Conservation (phyloP, 2,329 filamentous ascomycete species). For the Volutella citrinella region DNA sequence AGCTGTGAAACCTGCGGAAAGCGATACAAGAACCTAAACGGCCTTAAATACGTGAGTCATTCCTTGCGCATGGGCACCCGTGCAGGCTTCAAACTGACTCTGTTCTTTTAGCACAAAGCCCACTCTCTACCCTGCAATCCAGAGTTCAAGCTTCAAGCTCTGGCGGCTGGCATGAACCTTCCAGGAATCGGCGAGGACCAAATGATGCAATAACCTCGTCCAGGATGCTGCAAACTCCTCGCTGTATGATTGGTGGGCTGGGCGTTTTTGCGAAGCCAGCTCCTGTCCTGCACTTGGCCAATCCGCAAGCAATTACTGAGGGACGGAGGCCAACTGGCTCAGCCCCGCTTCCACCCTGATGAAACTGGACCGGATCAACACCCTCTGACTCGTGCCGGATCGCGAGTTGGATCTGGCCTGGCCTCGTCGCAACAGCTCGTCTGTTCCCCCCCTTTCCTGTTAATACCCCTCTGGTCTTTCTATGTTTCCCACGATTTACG, state of each 20-base stretch:
- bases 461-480: slow-evolving; percentile 15
- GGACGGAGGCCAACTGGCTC: too few species aligned
- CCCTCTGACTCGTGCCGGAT: slow-evolving; percentile 13
- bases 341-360: too few species aligned
- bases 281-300: too few species aligned
- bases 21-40: slow-evolving; percentile 98
- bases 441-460: slow-evolving; percentile 13
- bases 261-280: too few species aligned
- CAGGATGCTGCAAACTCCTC: neutral
- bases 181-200: slow-evolving; percentile 46
- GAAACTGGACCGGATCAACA: too few species aligned
- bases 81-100: too few species aligned
- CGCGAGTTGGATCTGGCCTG: slow-evolving; percentile 15
- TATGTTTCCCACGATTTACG: slow-evolving; percentile 10
- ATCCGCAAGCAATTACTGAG: too few species aligned
- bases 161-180: slow-evolving; percentile 42
- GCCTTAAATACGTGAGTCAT: slow-evolving; percentile 82
- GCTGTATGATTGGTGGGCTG: too few species aligned
- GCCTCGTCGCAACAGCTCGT: slow-evolving; percentile 7
- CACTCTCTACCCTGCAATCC: slow-evolving; percentile 90
- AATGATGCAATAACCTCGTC: slow-evolving; percentile 30
- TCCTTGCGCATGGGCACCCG: too few species aligned
- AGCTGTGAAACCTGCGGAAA: slow-evolving; percentile 96
- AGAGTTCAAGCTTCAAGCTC: slow-evolving; percentile 55
- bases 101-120: slow-evolving; percentile 71